Conservation (phyloP, 2,329 filamentous ascomycete genomes). For the Pseudocercospora fuligena region DNA sequence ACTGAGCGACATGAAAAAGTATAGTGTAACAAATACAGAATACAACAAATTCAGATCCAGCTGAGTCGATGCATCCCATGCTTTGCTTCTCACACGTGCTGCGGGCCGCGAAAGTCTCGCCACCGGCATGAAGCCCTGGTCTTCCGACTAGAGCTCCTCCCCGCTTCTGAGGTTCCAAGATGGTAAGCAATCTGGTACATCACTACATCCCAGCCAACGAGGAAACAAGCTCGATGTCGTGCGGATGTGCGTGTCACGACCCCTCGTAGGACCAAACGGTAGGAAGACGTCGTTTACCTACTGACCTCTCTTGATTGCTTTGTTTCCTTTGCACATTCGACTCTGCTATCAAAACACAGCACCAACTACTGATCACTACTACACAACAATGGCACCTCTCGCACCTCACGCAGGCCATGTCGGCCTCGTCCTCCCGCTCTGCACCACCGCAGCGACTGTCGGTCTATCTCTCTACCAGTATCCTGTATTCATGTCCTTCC, state of each 20-base stretch:
- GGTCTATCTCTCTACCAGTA: conserved; percentile 38
- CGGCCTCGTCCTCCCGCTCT: conserved; percentile 38
- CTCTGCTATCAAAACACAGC: not conserved
- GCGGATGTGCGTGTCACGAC: conserved; percentile 10
- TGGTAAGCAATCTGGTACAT: conserved; percentile 25
- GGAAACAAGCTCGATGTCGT: conserved; percentile 6
- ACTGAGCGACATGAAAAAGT: conserved; percentile 12
- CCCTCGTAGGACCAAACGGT: conserved; percentile 1
- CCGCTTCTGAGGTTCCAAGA: conserved; percentile 15
- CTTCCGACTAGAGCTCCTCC: conserved; percentile 16
- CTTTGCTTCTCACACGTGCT: conserved; percentile 15
- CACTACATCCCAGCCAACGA: conserved; percentile 13
- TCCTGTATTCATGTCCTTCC: conserved; percentile 35
- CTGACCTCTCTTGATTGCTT: not conserved
- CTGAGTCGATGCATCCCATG: not conserved
- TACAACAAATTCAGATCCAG: conserved; percentile 11
- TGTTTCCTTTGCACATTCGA: conserved; percentile 10
- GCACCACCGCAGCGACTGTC: conserved; percentile 38
- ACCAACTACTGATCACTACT: not conserved
- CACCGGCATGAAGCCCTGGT: not conserved
- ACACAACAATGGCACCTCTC: conserved; percentile 33
- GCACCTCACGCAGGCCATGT: conserved; percentile 33
- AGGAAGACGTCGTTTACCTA: not conserved
- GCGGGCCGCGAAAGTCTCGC: conserved; percentile 14
- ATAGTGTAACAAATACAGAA: conserved; percentile 24